Evolutionary conservation across 306 rosid species (phyloP), one percentile per base, ranked within the genome.

Genomic region (Rosa lucieae): DNA sequence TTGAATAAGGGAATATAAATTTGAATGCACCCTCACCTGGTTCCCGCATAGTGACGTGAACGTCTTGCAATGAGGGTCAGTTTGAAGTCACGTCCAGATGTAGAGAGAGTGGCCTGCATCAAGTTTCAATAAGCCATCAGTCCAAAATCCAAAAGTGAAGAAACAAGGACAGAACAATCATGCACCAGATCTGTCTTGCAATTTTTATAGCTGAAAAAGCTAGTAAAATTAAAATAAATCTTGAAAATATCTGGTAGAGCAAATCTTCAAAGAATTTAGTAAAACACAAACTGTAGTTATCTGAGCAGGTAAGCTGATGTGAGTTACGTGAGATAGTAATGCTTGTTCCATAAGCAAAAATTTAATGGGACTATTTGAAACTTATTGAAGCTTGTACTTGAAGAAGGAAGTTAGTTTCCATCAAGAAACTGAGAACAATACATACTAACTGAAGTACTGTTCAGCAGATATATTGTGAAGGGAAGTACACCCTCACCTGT

Each of bases 1-100:
- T 72, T 1, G 42, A 68, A 61, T 65, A 20, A 11, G 20, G 49
- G 48, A n/a, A 72, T 21, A n/a, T 66, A 56, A 21, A 21, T 32
- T 69, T 4, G 62, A 48, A 66, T 35, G 43, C 37, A 44, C 20
- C 79, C 67, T 69, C 83, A 86, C 99, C 99, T 95, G 81, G 98
- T 95, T 72, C 99, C 99, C 63, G 99, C 99, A 88, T 89, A 95
- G 89, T 95, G 99, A 61, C 97, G 89, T 49, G 99, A 95, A 68
- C 99, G 99, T 74, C 99, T 91, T 76, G 97, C 97, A 82, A 95
- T 95, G 67, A 93, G 72, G 53, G 88, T 91, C 84, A 95, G 67
- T 77, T 81, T 89, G 79, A 91, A 81, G 79, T 93, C 91, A 72
- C 85, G 88, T 78, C 87, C 98, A 76, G 92, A 81, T 66, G 86